Conservation (phyloP, 1,284 basidiomycete genomes). For the Calocybe gambosa region DNA sequence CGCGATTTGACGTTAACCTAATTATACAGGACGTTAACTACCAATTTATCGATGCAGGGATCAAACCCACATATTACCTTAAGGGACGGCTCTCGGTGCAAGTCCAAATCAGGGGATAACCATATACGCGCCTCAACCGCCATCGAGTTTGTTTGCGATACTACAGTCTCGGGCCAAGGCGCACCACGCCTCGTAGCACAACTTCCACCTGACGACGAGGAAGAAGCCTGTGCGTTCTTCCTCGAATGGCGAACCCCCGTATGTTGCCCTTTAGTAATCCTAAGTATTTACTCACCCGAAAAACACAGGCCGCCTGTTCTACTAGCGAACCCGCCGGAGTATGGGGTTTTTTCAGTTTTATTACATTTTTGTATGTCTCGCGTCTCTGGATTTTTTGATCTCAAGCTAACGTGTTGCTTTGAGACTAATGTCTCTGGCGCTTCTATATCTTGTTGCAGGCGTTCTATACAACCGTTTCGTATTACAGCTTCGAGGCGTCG, state of each 20-base stretch:
- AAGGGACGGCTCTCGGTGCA: constrained; percentile 56
- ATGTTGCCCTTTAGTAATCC: constrained; percentile 20
- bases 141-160: constrained; percentile 67
- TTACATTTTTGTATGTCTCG: constrained; percentile 46
- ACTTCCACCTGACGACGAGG: constrained; percentile 54
- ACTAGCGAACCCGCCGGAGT: constrained; percentile 45
- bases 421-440: constrained; percentile 48
- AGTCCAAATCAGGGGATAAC: constrained; percentile 33
- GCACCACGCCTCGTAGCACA: constrained; percentile 54
- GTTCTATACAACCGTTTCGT: constrained; percentile 67
- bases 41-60: constrained; percentile 48
- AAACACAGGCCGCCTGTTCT: constrained; percentile 56
- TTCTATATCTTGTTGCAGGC: constrained; percentile 54
- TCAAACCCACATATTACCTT: constrained; percentile 42
- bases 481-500: constrained; percentile 53
- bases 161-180: constrained; percentile 37
- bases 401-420: constrained; percentile 2
- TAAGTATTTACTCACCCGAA: neutral
- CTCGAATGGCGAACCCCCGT: constrained; percentile 73
- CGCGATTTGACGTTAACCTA: neutral
- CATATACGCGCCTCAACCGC: constrained; percentile 51
- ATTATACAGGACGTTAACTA: constrained; percentile 34
- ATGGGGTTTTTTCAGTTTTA: constrained; percentile 45
- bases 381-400: constrained; percentile 5
- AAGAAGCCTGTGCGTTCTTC: constrained; percentile 58